These are phyloP conservation scores for Cornus controversa DNA, from an alignment of 148 eudicot species.

Conservation along the genomic window DNA sequence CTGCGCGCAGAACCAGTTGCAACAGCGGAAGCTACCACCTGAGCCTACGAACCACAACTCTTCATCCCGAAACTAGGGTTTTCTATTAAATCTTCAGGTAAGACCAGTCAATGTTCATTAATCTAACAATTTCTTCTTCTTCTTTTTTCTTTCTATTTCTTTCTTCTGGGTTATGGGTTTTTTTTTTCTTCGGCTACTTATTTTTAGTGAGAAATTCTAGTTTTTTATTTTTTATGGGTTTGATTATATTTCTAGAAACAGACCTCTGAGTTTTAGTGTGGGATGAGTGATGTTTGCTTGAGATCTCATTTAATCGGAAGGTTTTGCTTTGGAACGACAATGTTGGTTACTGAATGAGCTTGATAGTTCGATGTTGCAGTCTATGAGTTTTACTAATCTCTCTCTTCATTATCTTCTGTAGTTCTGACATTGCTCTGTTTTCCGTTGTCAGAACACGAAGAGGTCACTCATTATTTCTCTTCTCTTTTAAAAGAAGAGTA, in stretches of 20 bases:
- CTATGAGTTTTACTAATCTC: not conserved
- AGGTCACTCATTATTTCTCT: no score
- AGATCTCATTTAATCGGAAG: not conserved
- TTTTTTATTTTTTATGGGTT: not conserved
- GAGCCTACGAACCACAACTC: not conserved
- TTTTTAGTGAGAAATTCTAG: not conserved
- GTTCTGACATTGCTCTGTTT: no score
- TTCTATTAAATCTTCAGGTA: not conserved
- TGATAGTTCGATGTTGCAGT: not conserved
- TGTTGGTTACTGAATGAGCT: not conserved
- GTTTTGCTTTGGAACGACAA: not conserved
- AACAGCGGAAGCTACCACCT: not conserved
- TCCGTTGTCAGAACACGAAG: no score
- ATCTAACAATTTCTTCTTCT: not conserved
- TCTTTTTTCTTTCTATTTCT: not conserved
- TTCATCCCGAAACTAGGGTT: slow-evolving; percentile 13
- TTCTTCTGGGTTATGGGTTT: no score
- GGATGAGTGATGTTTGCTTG: not conserved
- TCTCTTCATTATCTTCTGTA: not conserved
- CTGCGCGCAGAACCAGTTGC: slow-evolving; percentile 8
- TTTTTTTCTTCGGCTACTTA: not conserved
- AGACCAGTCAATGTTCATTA: not conserved
- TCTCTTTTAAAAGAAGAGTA: not conserved
- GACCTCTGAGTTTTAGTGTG: not conserved
- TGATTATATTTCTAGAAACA: not conserved